These are phyloP conservation scores for Fonsecaea nubica DNA, from an alignment of 2,329 filamentous ascomycete genomes.

Conservation along the genomic window DNA sequence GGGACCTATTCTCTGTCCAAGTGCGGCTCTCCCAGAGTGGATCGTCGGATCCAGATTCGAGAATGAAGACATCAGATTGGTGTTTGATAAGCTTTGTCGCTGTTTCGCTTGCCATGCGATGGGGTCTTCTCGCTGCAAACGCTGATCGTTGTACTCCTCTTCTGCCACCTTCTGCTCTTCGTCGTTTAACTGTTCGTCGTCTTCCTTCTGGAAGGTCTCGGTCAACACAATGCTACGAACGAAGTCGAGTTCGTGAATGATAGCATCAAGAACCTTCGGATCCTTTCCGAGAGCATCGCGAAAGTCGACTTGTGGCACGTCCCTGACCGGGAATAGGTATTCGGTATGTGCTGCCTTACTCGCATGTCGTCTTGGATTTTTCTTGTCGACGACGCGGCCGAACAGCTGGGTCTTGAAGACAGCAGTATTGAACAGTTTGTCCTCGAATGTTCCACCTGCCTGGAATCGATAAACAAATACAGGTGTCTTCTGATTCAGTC, in stretches of 20 bases:
- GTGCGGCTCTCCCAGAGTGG: not conserved
- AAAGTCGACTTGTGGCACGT: constrained; percentile 61
- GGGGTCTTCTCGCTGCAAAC: constrained; percentile 48
- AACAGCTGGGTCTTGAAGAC: constrained; percentile 85
- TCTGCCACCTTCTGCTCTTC: constrained; percentile 67
- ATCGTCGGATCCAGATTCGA: not conserved
- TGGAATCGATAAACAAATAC: constrained; percentile 87
- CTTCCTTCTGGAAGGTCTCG: constrained; percentile 75
- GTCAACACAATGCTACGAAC: constrained; percentile 65
- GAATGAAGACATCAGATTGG: not conserved
- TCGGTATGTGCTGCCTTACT: constrained; percentile 56
- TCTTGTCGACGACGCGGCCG: constrained; percentile 81
- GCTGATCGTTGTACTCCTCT: constrained; percentile 50
- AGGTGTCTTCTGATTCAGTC: constrained; percentile 78
- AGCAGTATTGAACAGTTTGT: constrained; percentile 72
- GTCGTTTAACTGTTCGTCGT: constrained; percentile 64
- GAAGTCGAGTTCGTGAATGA: constrained; percentile 42
- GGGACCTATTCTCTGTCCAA: not conserved
- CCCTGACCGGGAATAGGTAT: constrained; percentile 66
- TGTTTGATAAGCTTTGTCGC: not conserved
- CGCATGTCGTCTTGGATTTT: constrained; percentile 73
- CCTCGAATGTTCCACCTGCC: constrained; percentile 79
- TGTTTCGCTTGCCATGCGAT: constrained; percentile 36
- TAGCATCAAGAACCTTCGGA: constrained; percentile 64
- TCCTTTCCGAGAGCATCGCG: constrained; percentile 65